A percentile compares a stretch with the other conserved stretches of the same genome.
Evolutionary conservation across 2,329 filamentous ascomycete genomes (phyloP).

Genomic region (Calcarisporium arbuscula): DNA sequence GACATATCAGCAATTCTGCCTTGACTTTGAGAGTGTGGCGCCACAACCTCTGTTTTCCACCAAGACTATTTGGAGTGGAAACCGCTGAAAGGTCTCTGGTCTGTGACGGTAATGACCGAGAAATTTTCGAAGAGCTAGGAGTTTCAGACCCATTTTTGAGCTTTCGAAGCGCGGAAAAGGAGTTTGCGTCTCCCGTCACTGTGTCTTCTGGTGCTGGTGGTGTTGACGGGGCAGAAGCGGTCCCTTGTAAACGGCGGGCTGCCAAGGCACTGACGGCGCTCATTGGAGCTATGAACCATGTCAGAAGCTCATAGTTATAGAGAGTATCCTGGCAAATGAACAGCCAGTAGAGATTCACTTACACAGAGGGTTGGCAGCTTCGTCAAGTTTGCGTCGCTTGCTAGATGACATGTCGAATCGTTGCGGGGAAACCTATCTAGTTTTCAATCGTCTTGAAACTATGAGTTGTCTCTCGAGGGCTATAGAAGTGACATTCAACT

Average conservation of each 20-base stretch:
- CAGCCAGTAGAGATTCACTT: constrained; percentile 8
- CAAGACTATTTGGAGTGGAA: neutral
- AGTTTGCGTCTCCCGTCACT: constrained; percentile 17
- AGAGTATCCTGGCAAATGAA: neutral
- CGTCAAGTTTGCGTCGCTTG: constrained; percentile 29
- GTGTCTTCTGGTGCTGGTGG: constrained; percentile 15
- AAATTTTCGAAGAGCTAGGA: constrained; percentile 14
- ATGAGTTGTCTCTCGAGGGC: too few species aligned
- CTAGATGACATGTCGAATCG: constrained; percentile 21
- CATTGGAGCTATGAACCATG: constrained; percentile 13
- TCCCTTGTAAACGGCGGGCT: constrained; percentile 23
- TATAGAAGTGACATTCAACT: too few species aligned
- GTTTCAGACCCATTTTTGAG: constrained; percentile 7
- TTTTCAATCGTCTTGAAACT: too few species aligned
- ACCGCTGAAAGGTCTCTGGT: too few species aligned
- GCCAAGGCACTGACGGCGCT: constrained; percentile 32
- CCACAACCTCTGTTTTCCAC: neutral
- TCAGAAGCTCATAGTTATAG: neutral
- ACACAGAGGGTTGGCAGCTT: constrained; percentile 22
- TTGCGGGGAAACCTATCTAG: too few species aligned
- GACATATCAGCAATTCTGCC: neutral
- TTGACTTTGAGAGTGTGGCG: neutral
- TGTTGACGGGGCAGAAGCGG: constrained; percentile 7
- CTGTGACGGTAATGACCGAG: too few species aligned
- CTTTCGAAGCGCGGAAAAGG: constrained; percentile 22